phyloP scores from a whole-genome alignment of 2,329 filamentous ascomycete species.

The Knufia petricola region DNA sequence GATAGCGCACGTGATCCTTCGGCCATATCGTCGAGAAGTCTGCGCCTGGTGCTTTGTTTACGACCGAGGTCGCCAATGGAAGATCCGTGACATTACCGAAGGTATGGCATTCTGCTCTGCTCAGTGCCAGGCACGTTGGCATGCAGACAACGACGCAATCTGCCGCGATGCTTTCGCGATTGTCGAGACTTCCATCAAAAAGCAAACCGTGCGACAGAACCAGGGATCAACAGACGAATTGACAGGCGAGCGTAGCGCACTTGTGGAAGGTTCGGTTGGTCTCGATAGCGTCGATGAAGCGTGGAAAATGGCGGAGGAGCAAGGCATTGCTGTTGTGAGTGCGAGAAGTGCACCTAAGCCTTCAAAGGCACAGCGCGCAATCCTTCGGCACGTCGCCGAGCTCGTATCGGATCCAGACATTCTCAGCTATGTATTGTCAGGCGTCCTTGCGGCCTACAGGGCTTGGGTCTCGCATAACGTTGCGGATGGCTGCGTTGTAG shows the following conservation, averaged over 20 bases:
- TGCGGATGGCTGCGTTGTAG: neutral
- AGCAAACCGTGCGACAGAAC: neutral
- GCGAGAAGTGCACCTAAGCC: neutral
- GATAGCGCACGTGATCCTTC: conserved; percentile 10
- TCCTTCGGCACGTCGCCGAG: neutral
- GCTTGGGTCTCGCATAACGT: neutral
- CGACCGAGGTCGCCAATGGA: conserved; percentile 15
- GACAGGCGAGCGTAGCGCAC: no score
- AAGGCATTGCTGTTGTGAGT: neutral
- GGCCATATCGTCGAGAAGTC: conserved; percentile 13
- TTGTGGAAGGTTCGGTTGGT: neutral
- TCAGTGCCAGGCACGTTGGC: conserved; percentile 10
- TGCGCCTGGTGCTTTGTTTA: conserved; percentile 16
- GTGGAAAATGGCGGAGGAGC: neutral
- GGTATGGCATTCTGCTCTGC: conserved; percentile 12
- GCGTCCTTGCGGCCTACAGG: conserved; percentile 5
- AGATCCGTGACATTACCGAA: conserved; percentile 7
- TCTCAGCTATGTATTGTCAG: conserved; percentile 7
- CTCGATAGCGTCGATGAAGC: neutral
- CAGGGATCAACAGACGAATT: neutral
- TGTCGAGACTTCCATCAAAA: conserved; percentile 7
- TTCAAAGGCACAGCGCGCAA: neutral
- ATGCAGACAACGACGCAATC: neutral
- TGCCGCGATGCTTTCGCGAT: conserved; percentile 3
- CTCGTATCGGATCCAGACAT: conserved; percentile 8